These are phyloP conservation scores for Saccharomyces pastorianus DNA, from an alignment of 1,139 yeast species.

Conservation along the genomic window DNA sequence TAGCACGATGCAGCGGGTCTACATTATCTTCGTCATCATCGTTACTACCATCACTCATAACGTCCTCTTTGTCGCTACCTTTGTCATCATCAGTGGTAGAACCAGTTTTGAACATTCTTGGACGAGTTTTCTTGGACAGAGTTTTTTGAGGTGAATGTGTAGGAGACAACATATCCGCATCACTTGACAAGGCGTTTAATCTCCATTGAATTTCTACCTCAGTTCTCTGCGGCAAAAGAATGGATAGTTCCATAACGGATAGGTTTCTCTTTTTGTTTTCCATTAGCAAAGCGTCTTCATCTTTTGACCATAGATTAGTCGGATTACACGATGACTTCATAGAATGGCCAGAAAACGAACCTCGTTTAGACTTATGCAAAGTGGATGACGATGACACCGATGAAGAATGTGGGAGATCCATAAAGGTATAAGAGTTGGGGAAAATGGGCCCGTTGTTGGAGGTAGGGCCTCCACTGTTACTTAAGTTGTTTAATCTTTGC, in stretches of 20 bases:
- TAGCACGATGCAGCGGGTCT: conserved; percentile 8
- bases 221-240: conserved; percentile 62
- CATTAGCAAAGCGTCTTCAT: conserved; percentile 69
- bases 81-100: conserved; percentile 11
- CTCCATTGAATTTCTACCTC: conserved; percentile 65
- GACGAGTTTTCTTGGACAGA: background rate
- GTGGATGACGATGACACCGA: background rate
- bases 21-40: conserved; percentile 10
- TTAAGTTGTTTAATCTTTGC: background rate
- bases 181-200: conserved; percentile 42
- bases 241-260: conserved; percentile 67
- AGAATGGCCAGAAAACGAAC: background rate
- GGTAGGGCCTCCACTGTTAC: background rate
- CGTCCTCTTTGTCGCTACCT: conserved; percentile 6
- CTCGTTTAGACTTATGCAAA: background rate
- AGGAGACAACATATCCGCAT: background rate
- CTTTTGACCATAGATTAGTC: conserved; percentile 31
- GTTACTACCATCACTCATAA: too few relatives aligned
- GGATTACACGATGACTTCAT: background rate
- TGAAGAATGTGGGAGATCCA: conserved; percentile 1
- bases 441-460: background rate
- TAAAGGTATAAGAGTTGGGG: conserved; percentile 2
- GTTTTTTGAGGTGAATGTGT: background rate
- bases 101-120: conserved; percentile 5
- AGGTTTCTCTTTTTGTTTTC: conserved; percentile 48